Evolutionary conservation across 352 stramenopile genomes (phyloP), one percentile per base, ranked within the genome.

Genomic region (Phytophthora sp.): DNA sequence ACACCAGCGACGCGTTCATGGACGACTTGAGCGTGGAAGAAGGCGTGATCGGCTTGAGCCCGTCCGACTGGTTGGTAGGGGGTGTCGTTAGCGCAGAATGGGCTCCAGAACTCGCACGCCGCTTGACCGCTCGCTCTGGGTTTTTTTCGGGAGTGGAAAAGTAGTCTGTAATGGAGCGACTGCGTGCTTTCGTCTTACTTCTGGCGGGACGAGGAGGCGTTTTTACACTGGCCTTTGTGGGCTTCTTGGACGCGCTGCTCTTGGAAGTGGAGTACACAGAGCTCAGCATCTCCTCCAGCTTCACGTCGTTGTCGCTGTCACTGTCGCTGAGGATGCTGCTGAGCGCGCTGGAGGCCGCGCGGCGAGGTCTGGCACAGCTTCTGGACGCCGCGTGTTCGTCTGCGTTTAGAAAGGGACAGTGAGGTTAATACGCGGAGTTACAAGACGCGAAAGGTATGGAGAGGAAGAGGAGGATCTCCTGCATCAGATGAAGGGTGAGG

Each of bases 1-100:
- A 92, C 49, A 88, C 83, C 28, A 92, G 76, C 21, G 83, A 92
- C 38, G 81, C 81, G 68, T 91, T 92, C 83, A 92, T 92, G 21
- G 81, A 88, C 48, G 83, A 89, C 53, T 87, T 74, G 3, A 88
- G 39, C 10, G 64, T 64, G 1, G 71, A 74, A 15, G 83, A 89
- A 37, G 83, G 83, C 37, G 83, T 90, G 23, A 88, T 69, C 21
- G 83, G 80, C 66, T 92, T 92, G 24, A 88, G 48, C 10, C 31
- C 54, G 15, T 62, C 39, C 5, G 31, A 49, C 6, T 13, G 55
- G 21, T 54, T 58, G 23, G 20, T 37, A 27, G 56, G 53, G 13
- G 68, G 68, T 42, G 68, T 73, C n/a, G 17, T 39, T 10, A 31
- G 35, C 8, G 41, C 27, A 15, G 61, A 51, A 32, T 27, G 51